phyloP scores from a whole-genome alignment of 306 rosid genomes.

The Medicago arabica region DNA sequence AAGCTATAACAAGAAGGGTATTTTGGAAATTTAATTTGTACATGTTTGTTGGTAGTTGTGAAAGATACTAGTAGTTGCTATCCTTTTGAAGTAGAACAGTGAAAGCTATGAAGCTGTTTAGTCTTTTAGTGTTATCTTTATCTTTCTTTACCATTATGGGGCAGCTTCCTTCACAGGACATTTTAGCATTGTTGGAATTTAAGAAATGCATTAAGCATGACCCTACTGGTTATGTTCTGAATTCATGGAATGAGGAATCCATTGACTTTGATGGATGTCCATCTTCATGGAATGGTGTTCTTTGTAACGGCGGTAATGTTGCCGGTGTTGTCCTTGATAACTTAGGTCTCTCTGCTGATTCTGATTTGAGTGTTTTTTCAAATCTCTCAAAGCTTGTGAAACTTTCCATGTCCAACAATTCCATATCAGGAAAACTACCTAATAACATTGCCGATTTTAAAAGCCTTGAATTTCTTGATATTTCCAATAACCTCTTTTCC shows the following conservation, averaged over 20 bases:
- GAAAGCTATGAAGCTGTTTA: conserved; percentile 58
- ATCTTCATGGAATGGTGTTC: conserved; percentile 93
- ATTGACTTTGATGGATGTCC: conserved; percentile 98
- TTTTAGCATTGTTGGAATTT: conserved; percentile 84
- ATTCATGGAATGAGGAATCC: conserved; percentile 97
- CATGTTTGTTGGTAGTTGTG: conserved; percentile 33
- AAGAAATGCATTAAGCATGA: conserved; percentile 95
- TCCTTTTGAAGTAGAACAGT: conserved; percentile 35
- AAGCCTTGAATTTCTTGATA: conserved; percentile 78
- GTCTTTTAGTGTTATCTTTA: conserved; percentile 66
- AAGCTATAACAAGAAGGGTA: conserved; percentile 17
- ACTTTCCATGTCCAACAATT: conserved; percentile 84
- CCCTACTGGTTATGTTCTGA: conserved; percentile 85
- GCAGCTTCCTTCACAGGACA: conserved; percentile 98
- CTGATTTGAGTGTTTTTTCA: conserved; percentile 72
- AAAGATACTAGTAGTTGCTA: conserved; percentile 23
- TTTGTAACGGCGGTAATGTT: conserved; percentile 90
- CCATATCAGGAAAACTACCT: conserved; percentile 72
- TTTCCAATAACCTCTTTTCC: conserved; percentile 82
- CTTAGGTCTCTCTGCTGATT: conserved; percentile 80
- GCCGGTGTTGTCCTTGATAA: conserved; percentile 93
- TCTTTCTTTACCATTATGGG: conserved; percentile 68
- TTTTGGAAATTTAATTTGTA: conserved; percentile 34
- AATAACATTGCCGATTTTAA: conserved; percentile 68
- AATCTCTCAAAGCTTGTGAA: conserved; percentile 85